Evolutionary conservation across 495 filamentous ascomycete genomes (phyloP), one percentile per base, ranked within the genome.

Genomic region (Sabuloglossum arenarium): DNA sequence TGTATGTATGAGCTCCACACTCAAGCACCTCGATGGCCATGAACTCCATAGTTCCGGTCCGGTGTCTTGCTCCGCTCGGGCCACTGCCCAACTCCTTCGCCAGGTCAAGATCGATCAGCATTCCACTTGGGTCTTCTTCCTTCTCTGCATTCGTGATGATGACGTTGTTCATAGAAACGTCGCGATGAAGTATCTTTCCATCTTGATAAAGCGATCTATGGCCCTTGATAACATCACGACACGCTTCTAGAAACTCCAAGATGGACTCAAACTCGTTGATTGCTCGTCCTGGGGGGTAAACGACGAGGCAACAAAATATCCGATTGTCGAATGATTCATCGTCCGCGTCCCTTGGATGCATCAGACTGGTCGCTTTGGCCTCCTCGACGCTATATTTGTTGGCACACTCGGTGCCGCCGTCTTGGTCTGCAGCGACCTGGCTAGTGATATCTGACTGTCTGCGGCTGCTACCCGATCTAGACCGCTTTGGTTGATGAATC

Each of bases 31-130:
- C 45, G 45, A 49, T 49, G 5, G 45, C 45, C 45, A 49, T 49
- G 45, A 49, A 49, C 30, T 58, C 37, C 31, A 61, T 55, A 0
- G 54, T 61, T 5, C 54, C 32, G 10, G 59, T 61, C 30, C 28
- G 34, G 32, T 61, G 53, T 12, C n/a, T 50, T 6, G 29, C 59
- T 25, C 54, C 58, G 34, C 34, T 62, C 23, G 54, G 59, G 28
- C 32, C 58, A 49, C 54, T 54, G 53, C 45, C 55, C 28, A 56
- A 49, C 54, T 64, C 62, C 51, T 66, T 66, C 1, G 53, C 62
- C n/a, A 66, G 55, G 55, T 69, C 65, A 34, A 69, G 56, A 59
- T 68, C 68, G 61, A 67, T 70, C 49, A 69, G 59, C 61, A 62
- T 67, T 29, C 64, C 66, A 58, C 61, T 62, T 49, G 54, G n/a